Percentiles rank a stretch among this genome's conserved stretches.
Conservation (phyloP, 768 basidiomycete genomes). For the Trichaptum fuscoviolaceum region DNA sequence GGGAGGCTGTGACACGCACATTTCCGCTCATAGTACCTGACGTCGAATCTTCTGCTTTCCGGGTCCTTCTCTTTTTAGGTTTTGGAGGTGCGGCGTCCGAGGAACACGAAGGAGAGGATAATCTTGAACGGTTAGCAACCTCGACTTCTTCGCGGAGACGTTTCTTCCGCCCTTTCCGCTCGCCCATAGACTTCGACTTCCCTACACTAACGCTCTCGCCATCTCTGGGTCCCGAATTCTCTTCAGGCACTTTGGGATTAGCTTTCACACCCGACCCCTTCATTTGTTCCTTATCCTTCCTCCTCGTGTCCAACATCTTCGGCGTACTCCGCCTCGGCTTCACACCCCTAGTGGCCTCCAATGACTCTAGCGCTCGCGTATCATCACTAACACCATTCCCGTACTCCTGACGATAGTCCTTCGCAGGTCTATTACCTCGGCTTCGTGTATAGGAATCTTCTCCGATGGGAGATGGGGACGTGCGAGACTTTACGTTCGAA, state of each 20-base stretch:
- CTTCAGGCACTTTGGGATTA: not conserved
- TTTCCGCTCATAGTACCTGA: not conserved
- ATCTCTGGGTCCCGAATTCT: not conserved
- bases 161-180: not conserved
- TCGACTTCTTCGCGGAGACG: not conserved
- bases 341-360: not conserved
- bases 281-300: not conserved
- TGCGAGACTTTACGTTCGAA: not conserved
- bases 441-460: not conserved
- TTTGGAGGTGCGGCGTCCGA: not conserved
- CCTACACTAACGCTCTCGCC: not conserved
- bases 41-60: not conserved
- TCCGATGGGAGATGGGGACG: not conserved
- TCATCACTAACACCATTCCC: not conserved
- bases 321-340: not conserved
- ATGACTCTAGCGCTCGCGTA: not conserved
- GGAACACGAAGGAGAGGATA: not conserved
- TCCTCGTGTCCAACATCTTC: not conserved
- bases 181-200: not conserved
- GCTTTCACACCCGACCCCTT: not conserved
- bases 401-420: not conserved
- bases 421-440: not conserved
- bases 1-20: not conserved
- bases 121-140: not conserved
- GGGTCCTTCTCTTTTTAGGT: not conserved